A percentile compares a stretch with the other conserved stretches of the same genome.
Conservation (phyloP, 768 basidiomycete species). For the Pleurotus tuber-regium region DNA sequence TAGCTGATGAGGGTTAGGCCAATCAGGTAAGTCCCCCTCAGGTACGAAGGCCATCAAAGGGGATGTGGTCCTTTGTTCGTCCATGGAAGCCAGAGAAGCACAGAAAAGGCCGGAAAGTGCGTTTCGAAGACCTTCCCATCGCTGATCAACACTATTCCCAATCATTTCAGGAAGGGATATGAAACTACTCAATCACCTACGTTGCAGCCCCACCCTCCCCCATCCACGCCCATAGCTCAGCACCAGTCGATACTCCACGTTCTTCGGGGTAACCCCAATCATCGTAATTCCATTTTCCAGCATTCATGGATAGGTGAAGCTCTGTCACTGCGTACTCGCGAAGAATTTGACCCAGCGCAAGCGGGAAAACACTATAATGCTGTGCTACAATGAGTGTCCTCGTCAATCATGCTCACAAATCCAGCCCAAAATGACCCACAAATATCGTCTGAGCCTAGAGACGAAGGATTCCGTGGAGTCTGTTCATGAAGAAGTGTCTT, state of each 20-base stretch:
- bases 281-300: slow-evolving; percentile 89
- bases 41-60: slow-evolving; percentile 61
- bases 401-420: not conserved
- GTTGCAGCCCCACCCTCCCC: slow-evolving; percentile 54
- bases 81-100: slow-evolving; percentile 79
- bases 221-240: slow-evolving; percentile 92
- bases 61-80: slow-evolving; percentile 72
- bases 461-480: slow-evolving; percentile 54
- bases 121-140: slow-evolving; percentile 86
- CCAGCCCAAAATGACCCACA: slow-evolving; percentile 34
- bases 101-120: slow-evolving; percentile 93
- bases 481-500: slow-evolving; percentile 56
- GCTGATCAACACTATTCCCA: slow-evolving; percentile 56
- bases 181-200: slow-evolving; percentile 32
- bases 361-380: slow-evolving; percentile 85
- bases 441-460: slow-evolving; percentile 46
- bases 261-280: slow-evolving; percentile 82
- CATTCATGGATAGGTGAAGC: slow-evolving; percentile 85
- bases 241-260: slow-evolving; percentile 76
- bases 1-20: slow-evolving; percentile 49
- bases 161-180: not conserved
- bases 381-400: slow-evolving; percentile 57
- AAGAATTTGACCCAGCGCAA: slow-evolving; percentile 83
- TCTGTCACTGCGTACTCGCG: slow-evolving; percentile 84
- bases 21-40: slow-evolving; percentile 52